These are phyloP conservation scores for Actinidia arguta DNA, from an alignment of 179 eudicot genomes.

Conservation along the genomic window DNA sequence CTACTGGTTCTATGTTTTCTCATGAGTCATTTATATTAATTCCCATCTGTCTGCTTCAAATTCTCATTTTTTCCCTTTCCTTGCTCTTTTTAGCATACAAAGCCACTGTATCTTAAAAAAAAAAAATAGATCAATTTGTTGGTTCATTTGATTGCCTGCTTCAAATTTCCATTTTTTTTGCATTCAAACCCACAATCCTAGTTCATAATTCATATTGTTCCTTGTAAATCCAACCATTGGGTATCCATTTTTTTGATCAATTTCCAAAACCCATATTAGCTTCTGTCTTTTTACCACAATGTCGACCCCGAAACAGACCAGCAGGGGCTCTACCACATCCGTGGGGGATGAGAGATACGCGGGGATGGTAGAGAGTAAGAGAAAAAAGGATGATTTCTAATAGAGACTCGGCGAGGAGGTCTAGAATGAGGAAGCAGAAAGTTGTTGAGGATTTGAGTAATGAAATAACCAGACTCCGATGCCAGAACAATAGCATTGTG, in stretches of 20 bases:
- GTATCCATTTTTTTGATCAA: background rate
- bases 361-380: constrained; percentile 29
- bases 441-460: constrained; percentile 30
- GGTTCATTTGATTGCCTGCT: background rate
- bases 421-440: constrained; percentile 44
- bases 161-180: background rate
- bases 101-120: background rate
- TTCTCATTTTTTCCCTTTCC: background rate
- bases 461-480: constrained; percentile 17
- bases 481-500: constrained; percentile 11
- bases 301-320: constrained; percentile 1
- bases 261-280: too few species aligned
- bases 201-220: too few species aligned
- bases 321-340: background rate
- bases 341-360: constrained; percentile 15
- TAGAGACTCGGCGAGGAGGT: constrained; percentile 48
- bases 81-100: background rate
- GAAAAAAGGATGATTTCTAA: constrained; percentile 45
- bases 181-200: background rate
- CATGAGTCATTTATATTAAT: constrained; percentile 13
- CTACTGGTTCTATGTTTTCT: constrained; percentile 58
- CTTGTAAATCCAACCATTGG: background rate
- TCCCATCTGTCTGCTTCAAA: background rate
- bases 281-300: background rate
- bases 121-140: background rate